Evolutionary conservation across 2,329 filamentous ascomycete species (phyloP).

Genomic region (Canariomyces notabilis): DNA sequence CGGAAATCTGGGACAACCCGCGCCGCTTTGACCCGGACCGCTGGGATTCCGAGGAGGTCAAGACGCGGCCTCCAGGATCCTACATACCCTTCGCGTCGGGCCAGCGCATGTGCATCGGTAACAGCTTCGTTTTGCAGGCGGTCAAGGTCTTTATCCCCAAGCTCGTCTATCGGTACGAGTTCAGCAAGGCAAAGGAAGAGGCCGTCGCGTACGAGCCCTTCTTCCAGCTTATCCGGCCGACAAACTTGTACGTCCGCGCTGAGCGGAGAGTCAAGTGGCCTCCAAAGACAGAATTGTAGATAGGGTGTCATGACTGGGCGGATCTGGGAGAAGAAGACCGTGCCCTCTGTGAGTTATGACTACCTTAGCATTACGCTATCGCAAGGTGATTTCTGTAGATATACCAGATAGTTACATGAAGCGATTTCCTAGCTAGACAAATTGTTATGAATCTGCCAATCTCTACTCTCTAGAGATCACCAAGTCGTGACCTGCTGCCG

Average conservation of each 20-base stretch:
- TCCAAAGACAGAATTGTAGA: not conserved
- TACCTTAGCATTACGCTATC: too few relatives aligned
- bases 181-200: not conserved
- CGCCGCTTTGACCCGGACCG: constrained; percentile 1
- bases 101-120: not conserved
- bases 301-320: too few relatives aligned
- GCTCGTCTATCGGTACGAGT: constrained; percentile 1
- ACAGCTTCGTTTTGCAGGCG: not conserved
- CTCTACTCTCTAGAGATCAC: too few relatives aligned
- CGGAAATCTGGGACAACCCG: constrained; percentile 1
- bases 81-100: constrained; percentile 5
- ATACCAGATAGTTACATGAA: too few relatives aligned
- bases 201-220: constrained; percentile 4
- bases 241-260: constrained; percentile 2
- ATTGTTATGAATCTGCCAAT: too few relatives aligned
- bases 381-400: too few relatives aligned
- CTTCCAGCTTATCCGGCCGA: constrained; percentile 1
- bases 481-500: too few relatives aligned
- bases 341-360: too few relatives aligned
- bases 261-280: constrained; percentile 4
- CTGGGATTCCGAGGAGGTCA: not conserved
- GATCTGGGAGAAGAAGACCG: too few relatives aligned
- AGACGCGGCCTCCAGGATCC: not conserved
- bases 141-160: constrained; percentile 3
- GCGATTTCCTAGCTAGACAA: too few relatives aligned